Evolutionary conservation across 352 stramenopile species (phyloP), one percentile per base, ranked within the genome.

Genomic region (Pythium biforme): DNA sequence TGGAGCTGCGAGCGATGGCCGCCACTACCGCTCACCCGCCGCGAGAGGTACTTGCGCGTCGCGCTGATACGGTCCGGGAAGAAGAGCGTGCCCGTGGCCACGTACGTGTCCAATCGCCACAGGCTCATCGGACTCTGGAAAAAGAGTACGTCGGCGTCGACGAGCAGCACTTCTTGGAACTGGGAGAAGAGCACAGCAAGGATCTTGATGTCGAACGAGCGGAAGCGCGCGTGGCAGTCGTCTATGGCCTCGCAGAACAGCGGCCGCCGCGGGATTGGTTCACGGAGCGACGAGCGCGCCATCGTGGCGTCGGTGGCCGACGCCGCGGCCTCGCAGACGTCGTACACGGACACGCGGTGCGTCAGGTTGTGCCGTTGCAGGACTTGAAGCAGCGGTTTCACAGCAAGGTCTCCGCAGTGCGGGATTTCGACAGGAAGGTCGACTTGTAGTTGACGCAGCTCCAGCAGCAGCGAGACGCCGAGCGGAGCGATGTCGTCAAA

Each of bases 141-240:
- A 49, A 90, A 75, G 31, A 89, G 49, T n/a, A 77, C 74, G 59
- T 92, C 83, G 26, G 81, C 81, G 70, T 92, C 83, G 20, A 90
- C 52, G 20, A 90, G 57, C 83, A 90, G 85, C 23, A 90, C 46
- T 39, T 92, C 74, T 27, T 77, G 56, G 49, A 92, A 90, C 12
- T 60, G 69, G 17, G 83, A 90, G 58, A 83, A 79, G 3, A 90
- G 27, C 1, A 91, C 50, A 6, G 70, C 68, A 47, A 91, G 47
- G 41, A 89, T 51, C 73, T 89, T 89, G 59, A 91, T 79, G 46
- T 68, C 61, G 49, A 88, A 91, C 33, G 63, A 70, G 6, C 79
- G 74, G 65, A 77, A 91, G 14, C 58, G 65, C 51, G 56, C 53
- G 23, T 81, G 71, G 54, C 81, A 91, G 15, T 73, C 34, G 7